These are phyloP conservation scores for Calocera cornea DNA, from an alignment of 768 basidiomycete genomes.

Conservation along the genomic window DNA sequence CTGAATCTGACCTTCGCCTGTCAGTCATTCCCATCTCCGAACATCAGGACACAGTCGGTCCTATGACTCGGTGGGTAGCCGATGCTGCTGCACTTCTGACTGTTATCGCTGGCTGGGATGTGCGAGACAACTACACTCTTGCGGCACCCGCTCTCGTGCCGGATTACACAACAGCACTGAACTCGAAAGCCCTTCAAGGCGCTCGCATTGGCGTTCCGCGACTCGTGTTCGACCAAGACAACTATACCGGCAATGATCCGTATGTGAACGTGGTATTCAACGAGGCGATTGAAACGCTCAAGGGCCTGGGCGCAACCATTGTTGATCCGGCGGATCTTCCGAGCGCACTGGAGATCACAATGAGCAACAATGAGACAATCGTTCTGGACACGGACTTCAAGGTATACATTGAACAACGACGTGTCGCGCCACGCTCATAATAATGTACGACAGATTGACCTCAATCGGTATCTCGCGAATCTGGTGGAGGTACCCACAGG, in stretches of 20 bases:
- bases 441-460: constrained; percentile 32
- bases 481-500: constrained; percentile 43
- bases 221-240: constrained; percentile 22
- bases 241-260: constrained; percentile 20
- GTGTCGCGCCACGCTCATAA: no score
- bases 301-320: constrained; percentile 34
- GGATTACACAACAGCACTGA: constrained; percentile 42
- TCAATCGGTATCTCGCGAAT: constrained; percentile 36
- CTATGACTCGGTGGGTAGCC: constrained; percentile 26
- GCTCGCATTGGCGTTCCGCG: constrained; percentile 39
- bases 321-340: constrained; percentile 52
- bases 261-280: constrained; percentile 28
- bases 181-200: constrained; percentile 35
- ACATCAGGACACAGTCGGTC: constrained; percentile 32
- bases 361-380: constrained; percentile 34
- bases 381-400: constrained; percentile 49
- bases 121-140: constrained; percentile 30
- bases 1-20: neutral
- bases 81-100: constrained; percentile 30
- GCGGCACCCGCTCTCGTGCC: constrained; percentile 38
- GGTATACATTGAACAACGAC: constrained; percentile 22
- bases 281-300: constrained; percentile 27
- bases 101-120: constrained; percentile 34
- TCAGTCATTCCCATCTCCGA: constrained; percentile 34
- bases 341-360: constrained; percentile 36